Evolutionary conservation across 345 rosid genomes (phyloP).

Genomic region (Gossypium herbaceum): DNA sequence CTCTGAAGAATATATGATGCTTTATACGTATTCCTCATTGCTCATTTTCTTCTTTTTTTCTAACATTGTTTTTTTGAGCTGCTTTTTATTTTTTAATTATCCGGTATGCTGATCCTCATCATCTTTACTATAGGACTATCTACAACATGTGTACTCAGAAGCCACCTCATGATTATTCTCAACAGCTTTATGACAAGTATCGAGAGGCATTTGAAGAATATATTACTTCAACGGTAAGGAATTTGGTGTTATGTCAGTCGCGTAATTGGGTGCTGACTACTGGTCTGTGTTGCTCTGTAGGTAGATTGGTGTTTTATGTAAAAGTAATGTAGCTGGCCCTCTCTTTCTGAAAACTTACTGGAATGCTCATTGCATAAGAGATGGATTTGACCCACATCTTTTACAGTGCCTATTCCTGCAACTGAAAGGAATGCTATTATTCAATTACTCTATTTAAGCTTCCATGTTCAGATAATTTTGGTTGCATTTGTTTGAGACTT

Average conservation of each 20-base stretch:
- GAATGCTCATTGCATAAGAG: not conserved
- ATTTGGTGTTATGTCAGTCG: not conserved
- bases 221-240: constrained; percentile 56
- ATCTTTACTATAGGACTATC: constrained; percentile 42
- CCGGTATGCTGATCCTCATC: not conserved
- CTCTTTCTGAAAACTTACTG: not conserved
- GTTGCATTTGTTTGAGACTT: not conserved
- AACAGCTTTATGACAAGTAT: constrained; percentile 83
- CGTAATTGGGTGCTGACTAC: not conserved
- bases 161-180: constrained; percentile 80
- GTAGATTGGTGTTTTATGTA: not conserved
- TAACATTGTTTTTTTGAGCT: not conserved
- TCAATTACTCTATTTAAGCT: not conserved
- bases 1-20: constrained; percentile 81
- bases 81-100: not conserved
- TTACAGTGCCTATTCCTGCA: not conserved
- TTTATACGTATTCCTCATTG: constrained; percentile 46
- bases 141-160: constrained; percentile 85
- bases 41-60: constrained; percentile 16
- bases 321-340: not conserved
- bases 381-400: not conserved
- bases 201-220: constrained; percentile 65
- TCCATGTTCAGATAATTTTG: not conserved
- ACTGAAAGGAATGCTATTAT: not conserved
- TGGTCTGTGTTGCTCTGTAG: not conserved